Evolutionary conservation across 371 early-diverging fungal genomes (phyloP).

Genomic region (Mortierella polycephala): DNA sequence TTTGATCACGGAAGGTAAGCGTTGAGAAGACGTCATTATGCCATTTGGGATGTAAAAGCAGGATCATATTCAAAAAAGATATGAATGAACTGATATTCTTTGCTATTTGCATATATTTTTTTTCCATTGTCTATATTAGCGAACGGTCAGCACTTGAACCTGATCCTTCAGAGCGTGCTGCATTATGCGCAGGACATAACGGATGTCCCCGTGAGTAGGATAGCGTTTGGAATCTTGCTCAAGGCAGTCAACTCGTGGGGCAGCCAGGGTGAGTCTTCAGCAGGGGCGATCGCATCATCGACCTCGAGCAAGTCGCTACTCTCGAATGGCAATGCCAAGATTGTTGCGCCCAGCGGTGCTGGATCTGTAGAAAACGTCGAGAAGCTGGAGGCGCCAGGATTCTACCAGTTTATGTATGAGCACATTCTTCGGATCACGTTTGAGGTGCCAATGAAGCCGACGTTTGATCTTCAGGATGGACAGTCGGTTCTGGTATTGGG

Average conservation of each 20-base stretch:
- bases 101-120: background rate
- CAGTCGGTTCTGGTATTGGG: slow-evolving; percentile 83
- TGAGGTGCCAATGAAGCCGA: slow-evolving; percentile 81
- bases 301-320: background rate
- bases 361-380: slow-evolving; percentile 10
- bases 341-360: background rate
- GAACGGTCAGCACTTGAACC: slow-evolving; percentile 76
- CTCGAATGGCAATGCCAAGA: slow-evolving; percentile 15
- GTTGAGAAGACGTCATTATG: too few species aligned
- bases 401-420: slow-evolving; percentile 84
- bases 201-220: slow-evolving; percentile 80
- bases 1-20: slow-evolving; percentile 75
- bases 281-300: slow-evolving; percentile 10
- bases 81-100: background rate
- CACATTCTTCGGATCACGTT: slow-evolving; percentile 83
- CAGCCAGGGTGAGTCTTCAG: slow-evolving; percentile 55
- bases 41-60: background rate
- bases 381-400: slow-evolving; percentile 59
- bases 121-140: slow-evolving; percentile 34
- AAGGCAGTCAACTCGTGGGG: slow-evolving; percentile 88
- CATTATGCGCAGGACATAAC: slow-evolving; percentile 80
- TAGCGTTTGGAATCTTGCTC: slow-evolving; percentile 84
- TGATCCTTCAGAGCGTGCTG: slow-evolving; percentile 81
- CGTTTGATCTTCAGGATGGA: slow-evolving; percentile 84
- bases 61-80: background rate